phyloP scores from a whole-genome alignment of 192 early-diverging fungal genomes.

The Linnemannia zychae region DNA sequence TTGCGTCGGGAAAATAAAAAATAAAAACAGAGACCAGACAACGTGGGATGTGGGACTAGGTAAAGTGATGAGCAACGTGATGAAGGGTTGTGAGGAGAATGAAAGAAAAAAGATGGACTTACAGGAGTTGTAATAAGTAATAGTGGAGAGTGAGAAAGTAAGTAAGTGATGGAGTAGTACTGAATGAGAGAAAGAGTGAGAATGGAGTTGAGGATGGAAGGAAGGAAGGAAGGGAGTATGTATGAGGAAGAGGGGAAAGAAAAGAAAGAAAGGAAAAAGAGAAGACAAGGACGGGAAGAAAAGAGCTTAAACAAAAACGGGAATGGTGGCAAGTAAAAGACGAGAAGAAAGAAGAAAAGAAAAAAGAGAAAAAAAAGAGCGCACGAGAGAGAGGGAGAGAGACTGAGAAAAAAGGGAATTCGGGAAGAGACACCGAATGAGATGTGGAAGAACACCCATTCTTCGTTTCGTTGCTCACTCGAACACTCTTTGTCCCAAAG shows the following conservation, averaged over 20 bases:
- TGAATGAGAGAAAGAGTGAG: not conserved
- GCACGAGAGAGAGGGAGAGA: not conserved
- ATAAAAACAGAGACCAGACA: too few relatives aligned
- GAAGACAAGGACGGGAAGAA: not conserved
- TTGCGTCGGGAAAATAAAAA: too few relatives aligned
- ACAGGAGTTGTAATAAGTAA: not conserved
- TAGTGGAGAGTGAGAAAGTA: not conserved
- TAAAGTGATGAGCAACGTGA: too few relatives aligned
- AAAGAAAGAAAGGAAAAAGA: not conserved
- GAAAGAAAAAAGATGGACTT: not conserved
- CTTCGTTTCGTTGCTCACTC: not conserved
- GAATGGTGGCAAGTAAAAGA: not conserved
- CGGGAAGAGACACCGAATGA: not conserved
- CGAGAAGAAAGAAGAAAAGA: not conserved
- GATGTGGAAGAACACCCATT: too few relatives aligned
- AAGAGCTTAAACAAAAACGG: not conserved
- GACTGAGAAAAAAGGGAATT: slow-evolving; percentile 6
- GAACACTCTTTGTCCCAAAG: not conserved
- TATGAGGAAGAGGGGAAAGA: not conserved
- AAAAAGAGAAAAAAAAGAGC: not conserved
- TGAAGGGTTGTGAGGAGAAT: too few relatives aligned
- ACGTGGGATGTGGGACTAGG: too few relatives aligned
- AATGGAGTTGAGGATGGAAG: not conserved
- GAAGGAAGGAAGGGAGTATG: not conserved
- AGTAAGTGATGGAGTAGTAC: not conserved